These are phyloP conservation scores for Forsythia suspensa DNA, from an alignment of 257 asterid species.

Conservation along the genomic window DNA sequence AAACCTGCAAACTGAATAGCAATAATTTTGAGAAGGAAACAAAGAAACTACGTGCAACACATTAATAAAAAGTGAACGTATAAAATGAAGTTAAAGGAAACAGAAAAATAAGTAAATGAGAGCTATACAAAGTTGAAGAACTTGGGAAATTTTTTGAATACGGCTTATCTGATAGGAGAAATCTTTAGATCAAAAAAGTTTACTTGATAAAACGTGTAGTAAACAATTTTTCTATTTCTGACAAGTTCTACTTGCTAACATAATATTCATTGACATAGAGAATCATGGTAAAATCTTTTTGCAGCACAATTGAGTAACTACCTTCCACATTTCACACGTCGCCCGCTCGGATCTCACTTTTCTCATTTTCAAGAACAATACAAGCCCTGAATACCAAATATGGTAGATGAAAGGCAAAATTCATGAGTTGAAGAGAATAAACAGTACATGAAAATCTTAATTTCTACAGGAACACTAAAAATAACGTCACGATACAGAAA, in stretches of 20 bases:
- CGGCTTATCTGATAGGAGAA: background rate
- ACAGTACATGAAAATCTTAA: too few relatives aligned
- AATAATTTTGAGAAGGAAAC: slow-evolving; percentile 3
- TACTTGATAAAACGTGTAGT: background rate
- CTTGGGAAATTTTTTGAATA: background rate
- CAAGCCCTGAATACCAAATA: slow-evolving; percentile 53
- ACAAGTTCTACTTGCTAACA: background rate
- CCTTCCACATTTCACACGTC: slow-evolving; percentile 87
- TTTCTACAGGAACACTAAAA: too few relatives aligned
- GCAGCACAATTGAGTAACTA: slow-evolving; percentile 18
- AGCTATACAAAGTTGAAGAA: background rate
- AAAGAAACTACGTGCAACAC: background rate
- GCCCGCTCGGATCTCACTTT: slow-evolving; percentile 89
- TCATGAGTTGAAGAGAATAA: slow-evolving; percentile 12
- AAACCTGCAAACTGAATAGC: slow-evolving; percentile 74
- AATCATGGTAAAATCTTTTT: background rate
- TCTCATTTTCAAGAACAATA: slow-evolving; percentile 84
- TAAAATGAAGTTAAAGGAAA: background rate
- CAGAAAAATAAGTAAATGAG: background rate
- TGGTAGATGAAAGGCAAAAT: slow-evolving; percentile 14
- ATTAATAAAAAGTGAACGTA: too few relatives aligned
- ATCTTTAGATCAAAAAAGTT: background rate
- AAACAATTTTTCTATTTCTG: background rate
- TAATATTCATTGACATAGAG: background rate
- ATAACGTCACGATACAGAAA: too few relatives aligned